Conservation (phyloP, 2,329 filamentous ascomycete species). For the Sporothrix humicola region DNA sequence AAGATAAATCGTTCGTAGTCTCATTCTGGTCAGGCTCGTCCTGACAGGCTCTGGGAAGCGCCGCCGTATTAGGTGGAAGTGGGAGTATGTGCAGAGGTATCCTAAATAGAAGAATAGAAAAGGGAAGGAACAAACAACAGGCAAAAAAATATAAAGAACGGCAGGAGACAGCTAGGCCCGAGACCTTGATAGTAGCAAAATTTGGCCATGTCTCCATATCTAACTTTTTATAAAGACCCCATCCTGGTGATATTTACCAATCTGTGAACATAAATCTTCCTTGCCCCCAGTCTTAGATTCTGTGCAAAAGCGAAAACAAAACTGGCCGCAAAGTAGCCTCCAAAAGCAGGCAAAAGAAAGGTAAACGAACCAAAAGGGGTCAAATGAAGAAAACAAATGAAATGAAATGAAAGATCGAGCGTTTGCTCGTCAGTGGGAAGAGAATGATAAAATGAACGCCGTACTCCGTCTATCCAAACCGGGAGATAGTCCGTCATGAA, state of each 20-base stretch:
- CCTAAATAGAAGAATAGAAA: neutral
- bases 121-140: neutral
- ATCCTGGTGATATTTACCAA: neutral
- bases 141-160: neutral
- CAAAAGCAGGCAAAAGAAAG: neutral
- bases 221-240: slow-evolving; percentile 11
- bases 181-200: neutral
- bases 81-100: neutral
- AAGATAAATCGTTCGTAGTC: slow-evolving; percentile 1
- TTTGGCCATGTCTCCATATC: neutral
- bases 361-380: neutral
- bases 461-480: slow-evolving; percentile 34
- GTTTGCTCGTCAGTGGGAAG: slow-evolving; percentile 3
- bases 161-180: neutral
- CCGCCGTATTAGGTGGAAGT: neutral
- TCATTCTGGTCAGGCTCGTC: neutral
- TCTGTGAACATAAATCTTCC: neutral
- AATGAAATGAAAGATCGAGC: neutral
- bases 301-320: neutral
- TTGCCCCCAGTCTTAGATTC: slow-evolving; percentile 13
- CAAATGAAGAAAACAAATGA: neutral
- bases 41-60: neutral
- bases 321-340: neutral
- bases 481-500: slow-evolving; percentile 31
- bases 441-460: slow-evolving; percentile 31